These are phyloP conservation scores for Pichia cactophila DNA, from an alignment of 1,139 yeast species.

Conservation along the genomic window DNA sequence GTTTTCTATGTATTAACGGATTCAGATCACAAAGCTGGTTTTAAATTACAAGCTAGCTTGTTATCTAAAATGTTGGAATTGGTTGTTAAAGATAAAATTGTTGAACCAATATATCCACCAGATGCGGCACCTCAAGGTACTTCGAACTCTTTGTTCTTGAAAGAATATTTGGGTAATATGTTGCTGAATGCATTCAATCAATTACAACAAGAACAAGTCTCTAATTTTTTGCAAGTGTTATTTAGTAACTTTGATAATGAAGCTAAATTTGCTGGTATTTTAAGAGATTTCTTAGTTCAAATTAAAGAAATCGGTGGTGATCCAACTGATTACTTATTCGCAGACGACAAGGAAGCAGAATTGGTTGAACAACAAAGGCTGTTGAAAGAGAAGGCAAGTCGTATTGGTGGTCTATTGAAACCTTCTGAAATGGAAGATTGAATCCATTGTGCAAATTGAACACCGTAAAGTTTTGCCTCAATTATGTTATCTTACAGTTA, in stretches of 20 bases:
- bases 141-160: conserved; percentile 68
- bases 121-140: conserved; percentile 80
- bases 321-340: conserved; percentile 84
- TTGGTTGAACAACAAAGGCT: conserved; percentile 56
- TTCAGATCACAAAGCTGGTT: conserved; percentile 96
- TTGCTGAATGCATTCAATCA: conserved; percentile 86
- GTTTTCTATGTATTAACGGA: conserved; percentile 91
- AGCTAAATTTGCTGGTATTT: conserved; percentile 68
- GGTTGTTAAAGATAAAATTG: conserved; percentile 68
- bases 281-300: conserved; percentile 95
- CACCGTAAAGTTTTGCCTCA: background rate
- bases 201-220: conserved; percentile 73
- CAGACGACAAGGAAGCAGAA: conserved; percentile 86
- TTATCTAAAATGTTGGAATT: conserved; percentile 78
- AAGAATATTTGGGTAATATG: conserved; percentile 76
- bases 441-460: background rate
- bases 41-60: conserved; percentile 78
- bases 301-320: conserved; percentile 95
- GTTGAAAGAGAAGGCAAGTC: conserved; percentile 76
- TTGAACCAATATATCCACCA: conserved; percentile 65
- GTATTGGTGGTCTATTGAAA: conserved; percentile 88
- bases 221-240: conserved; percentile 72
- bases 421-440: conserved; percentile 92
- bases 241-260: conserved; percentile 68
- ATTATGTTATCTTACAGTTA: background rate